A percentile compares a stretch with the other conserved stretches of the same genome.
Evolutionary conservation across 257 asterid genomes (phyloP).

Genomic region (Solanum corneliomulleri): DNA sequence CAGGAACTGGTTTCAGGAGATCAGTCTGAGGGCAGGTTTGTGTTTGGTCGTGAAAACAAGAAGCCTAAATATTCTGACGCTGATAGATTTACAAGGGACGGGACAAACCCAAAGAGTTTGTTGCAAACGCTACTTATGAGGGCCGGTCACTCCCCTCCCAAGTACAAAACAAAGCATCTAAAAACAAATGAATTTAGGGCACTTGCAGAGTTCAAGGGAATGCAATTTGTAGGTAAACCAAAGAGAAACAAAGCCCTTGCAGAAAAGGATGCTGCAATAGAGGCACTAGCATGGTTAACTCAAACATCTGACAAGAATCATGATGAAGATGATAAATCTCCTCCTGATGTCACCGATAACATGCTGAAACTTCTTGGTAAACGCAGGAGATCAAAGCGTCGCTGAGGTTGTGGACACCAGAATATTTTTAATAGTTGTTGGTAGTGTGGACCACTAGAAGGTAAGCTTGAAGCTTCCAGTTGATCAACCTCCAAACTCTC

Average conservation of each 20-base stretch:
- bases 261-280: constrained; percentile 92
- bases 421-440: neutral
- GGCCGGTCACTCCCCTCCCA: constrained; percentile 98
- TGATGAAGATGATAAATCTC: constrained; percentile 44
- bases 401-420: constrained; percentile 12
- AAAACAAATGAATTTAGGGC: constrained; percentile 94
- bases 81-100: constrained; percentile 74
- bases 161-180: constrained; percentile 89
- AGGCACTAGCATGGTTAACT: constrained; percentile 92
- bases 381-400: constrained; percentile 59
- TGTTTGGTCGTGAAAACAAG: constrained; percentile 88
- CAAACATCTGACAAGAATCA: constrained; percentile 54
- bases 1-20: constrained; percentile 88
- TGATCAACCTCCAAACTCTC: neutral
- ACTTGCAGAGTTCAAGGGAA: constrained; percentile 83
- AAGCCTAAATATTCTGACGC: constrained; percentile 37
- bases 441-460: neutral
- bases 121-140: constrained; percentile 91
- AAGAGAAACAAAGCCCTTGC: constrained; percentile 76
- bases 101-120: constrained; percentile 87
- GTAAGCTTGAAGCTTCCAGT: neutral
- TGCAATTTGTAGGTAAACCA: constrained; percentile 97
- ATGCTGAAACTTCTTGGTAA: constrained; percentile 84
- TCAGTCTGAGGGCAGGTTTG: constrained; percentile 90
- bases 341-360: constrained; percentile 75